Evolutionary conservation across 1,284 basidiomycete species (phyloP).

Genomic region (Ganoderma lucidum): DNA sequence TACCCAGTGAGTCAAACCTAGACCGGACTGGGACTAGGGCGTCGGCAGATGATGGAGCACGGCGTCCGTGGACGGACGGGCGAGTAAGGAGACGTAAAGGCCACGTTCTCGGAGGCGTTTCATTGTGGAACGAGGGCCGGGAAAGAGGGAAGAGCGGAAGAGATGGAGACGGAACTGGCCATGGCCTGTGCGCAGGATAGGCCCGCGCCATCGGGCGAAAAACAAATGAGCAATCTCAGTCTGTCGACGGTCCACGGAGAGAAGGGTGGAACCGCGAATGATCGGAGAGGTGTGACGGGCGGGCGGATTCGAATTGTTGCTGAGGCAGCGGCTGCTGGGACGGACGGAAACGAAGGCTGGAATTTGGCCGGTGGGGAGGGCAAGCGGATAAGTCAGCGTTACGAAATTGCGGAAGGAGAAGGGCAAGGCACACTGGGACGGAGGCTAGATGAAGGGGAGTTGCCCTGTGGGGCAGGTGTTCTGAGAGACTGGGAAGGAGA

Average conservation of each 20-base stretch:
- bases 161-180: slow-evolving; percentile 9
- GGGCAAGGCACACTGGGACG: slow-evolving; percentile 20
- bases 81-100: background rate
- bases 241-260: slow-evolving; percentile 10
- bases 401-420: background rate
- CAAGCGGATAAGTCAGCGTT: slow-evolving; percentile 17
- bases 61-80: slow-evolving; percentile 8
- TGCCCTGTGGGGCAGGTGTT: slow-evolving; percentile 5
- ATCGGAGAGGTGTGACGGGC: slow-evolving; percentile 32
- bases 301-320: background rate
- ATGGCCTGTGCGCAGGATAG: background rate
- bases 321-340: slow-evolving; percentile 1
- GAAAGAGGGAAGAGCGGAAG: slow-evolving; percentile 8
- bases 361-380: slow-evolving; percentile 8
- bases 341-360: slow-evolving; percentile 9
- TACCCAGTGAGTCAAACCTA: background rate
- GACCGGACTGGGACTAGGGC: slow-evolving; percentile 1
- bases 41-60: slow-evolving; percentile 2
- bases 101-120: slow-evolving; percentile 5
- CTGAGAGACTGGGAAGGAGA: slow-evolving; percentile 20
- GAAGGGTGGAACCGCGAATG: slow-evolving; percentile 23
- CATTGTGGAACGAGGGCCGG: slow-evolving; percentile 18
- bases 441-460: slow-evolving; percentile 17
- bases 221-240: slow-evolving; percentile 9
- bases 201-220: slow-evolving; percentile 30